Conservation (phyloP, 345 rosid species). For the Chamaenerion angustifolium region DNA sequence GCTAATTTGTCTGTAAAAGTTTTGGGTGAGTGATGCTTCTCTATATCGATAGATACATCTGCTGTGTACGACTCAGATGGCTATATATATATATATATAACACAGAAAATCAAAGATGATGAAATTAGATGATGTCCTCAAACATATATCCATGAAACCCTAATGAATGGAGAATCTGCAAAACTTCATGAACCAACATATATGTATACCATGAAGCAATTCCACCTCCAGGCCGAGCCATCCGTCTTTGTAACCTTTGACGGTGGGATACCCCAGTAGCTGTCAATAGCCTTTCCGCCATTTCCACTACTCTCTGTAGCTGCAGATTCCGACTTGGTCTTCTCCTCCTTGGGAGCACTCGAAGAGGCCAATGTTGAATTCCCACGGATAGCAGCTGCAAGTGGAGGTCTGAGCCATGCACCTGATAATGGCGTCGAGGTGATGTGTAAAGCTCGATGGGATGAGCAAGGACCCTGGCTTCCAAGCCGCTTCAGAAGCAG, state of each 20-base stretch:
- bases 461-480: background rate
- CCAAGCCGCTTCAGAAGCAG: slow-evolving; percentile 6
- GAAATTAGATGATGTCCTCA: too few species aligned
- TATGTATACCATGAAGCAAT: slow-evolving; percentile 29
- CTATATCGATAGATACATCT: slow-evolving; percentile 37
- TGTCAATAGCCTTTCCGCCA: slow-evolving; percentile 11
- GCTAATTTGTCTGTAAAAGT: slow-evolving; percentile 45
- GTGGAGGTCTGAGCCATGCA: too few species aligned
- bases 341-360: background rate
- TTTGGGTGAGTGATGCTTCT: slow-evolving; percentile 38
- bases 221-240: slow-evolving; percentile 64
- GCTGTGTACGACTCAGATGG: slow-evolving; percentile 56
- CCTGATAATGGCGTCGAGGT: background rate
- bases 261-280: slow-evolving; percentile 48
- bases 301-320: background rate
- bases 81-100: slow-evolving; percentile 7
- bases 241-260: slow-evolving; percentile 32
- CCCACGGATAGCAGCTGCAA: too few species aligned
- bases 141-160: too few species aligned
- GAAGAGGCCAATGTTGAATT: background rate
- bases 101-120: background rate
- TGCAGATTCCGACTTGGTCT: background rate
- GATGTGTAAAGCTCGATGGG: too few species aligned
- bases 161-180: too few species aligned
- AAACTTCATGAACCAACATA: too few species aligned